Percentiles rank a stretch among this genome's conserved stretches.
Conservation (phyloP, 208 protist genomes). For the Crithidia fasciculata region DNA sequence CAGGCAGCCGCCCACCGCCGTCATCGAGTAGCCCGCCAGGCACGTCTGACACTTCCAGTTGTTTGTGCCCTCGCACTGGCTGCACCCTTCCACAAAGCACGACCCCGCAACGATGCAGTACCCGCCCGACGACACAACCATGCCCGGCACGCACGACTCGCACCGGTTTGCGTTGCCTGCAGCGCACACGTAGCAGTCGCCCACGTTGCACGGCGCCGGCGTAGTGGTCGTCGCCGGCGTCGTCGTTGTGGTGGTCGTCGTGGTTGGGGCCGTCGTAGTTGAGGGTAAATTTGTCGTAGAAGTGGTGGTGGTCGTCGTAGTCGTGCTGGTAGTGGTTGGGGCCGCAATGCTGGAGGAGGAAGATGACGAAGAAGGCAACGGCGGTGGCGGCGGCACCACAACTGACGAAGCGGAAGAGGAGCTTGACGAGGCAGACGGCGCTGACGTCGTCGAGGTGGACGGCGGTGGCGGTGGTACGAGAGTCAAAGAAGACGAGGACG, state of each 20-base stretch:
- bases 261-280: background rate
- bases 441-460: too few species aligned
- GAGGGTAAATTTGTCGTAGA: background rate
- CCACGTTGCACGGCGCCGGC: constrained; percentile 7
- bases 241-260: background rate
- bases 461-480: too few species aligned
- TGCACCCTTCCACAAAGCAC: constrained; percentile 3
- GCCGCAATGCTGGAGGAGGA: background rate
- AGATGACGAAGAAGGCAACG: background rate
- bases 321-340: background rate
- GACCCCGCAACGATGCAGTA: constrained; percentile 9
- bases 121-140: constrained; percentile 5
- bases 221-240: background rate
- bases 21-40: constrained; percentile 2
- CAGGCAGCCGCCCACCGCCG: background rate
- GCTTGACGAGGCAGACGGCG: background rate
- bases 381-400: background rate
- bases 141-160: constrained; percentile 12
- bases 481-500: background rate
- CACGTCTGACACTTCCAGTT: constrained; percentile 13
- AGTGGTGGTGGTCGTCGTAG: background rate
- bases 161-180: constrained; percentile 6
- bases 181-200: constrained; percentile 6
- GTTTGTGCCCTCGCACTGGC: constrained; percentile 1
- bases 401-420: background rate